These are phyloP conservation scores for Zygotorulaspora chibaensis DNA, from an alignment of 805 yeast genomes.

Conservation along the genomic window DNA sequence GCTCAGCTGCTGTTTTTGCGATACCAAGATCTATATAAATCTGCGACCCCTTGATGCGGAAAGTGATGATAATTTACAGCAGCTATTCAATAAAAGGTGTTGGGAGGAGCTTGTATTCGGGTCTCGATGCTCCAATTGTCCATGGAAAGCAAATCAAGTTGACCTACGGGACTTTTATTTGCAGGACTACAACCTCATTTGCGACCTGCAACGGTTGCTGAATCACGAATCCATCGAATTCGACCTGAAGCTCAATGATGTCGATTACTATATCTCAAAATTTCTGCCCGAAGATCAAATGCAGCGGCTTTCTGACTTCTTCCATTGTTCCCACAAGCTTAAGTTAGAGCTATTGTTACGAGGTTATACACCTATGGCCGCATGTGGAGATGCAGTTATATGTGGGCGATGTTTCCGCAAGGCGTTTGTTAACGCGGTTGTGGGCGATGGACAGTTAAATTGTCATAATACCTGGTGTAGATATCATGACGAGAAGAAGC, in stretches of 20 bases:
- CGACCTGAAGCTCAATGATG: background rate
- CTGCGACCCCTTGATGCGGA: constrained; percentile 1
- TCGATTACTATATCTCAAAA: background rate
- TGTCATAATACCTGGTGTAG: constrained; percentile 24
- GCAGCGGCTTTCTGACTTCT: constrained; percentile 2
- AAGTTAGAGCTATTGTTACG: constrained; percentile 9
- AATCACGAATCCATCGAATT: background rate
- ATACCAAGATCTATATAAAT: constrained; percentile 10
- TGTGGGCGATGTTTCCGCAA: constrained; percentile 19
- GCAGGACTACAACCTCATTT: constrained; percentile 10
- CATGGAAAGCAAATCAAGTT: constrained; percentile 15
- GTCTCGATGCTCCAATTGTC: constrained; percentile 13
- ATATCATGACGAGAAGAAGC: constrained; percentile 12
- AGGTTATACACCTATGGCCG: constrained; percentile 14
- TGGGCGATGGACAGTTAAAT: constrained; percentile 8
- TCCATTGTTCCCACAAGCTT: constrained; percentile 2
- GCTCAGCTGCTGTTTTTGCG: constrained; percentile 16
- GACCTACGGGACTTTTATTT: constrained; percentile 15
- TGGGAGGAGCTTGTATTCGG: constrained; percentile 6
- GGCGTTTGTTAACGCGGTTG: constrained; percentile 8
- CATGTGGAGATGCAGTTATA: constrained; percentile 3
- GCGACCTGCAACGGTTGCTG: constrained; percentile 15
- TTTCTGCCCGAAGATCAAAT: constrained; percentile 2
- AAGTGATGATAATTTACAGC: background rate
- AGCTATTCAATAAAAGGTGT: constrained; percentile 8